phyloP scores from a whole-genome alignment of 805 yeast genomes.

The Pichia paraexigua region DNA sequence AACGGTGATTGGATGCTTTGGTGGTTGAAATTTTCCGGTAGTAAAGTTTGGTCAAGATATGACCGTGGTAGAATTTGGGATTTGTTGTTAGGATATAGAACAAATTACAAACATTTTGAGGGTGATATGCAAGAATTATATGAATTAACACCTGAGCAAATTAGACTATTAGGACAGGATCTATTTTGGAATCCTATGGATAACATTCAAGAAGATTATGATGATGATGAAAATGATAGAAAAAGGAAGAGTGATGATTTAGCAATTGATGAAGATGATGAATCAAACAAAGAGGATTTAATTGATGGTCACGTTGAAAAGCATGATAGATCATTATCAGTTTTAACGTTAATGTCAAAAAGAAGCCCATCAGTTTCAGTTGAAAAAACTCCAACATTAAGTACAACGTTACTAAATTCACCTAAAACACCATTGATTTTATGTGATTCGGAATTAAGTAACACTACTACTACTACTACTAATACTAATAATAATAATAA shows the following conservation, averaged over 20 bases:
- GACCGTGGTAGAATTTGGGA: slow-evolving; percentile 93
- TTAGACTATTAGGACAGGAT: slow-evolving; percentile 44
- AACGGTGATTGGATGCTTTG: slow-evolving; percentile 88
- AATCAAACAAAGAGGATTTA: slow-evolving; percentile 1
- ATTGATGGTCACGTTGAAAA: background rate
- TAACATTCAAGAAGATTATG: background rate
- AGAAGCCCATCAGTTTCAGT: slow-evolving; percentile 16
- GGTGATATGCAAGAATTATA: slow-evolving; percentile 19
- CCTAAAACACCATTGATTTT: slow-evolving; percentile 8
- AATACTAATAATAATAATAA: slow-evolving; percentile 5
- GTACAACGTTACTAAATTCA: slow-evolving; percentile 14
- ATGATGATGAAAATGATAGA: background rate
- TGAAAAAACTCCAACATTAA: slow-evolving; percentile 25
- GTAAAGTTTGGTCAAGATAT: slow-evolving; percentile 70
- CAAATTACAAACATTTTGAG: slow-evolving; percentile 22
- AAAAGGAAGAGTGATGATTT: background rate
- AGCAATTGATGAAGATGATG: slow-evolving; percentile 2
- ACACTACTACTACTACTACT: background rate
- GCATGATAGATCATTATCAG: slow-evolving; percentile 25
- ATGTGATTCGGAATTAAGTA: slow-evolving; percentile 1
- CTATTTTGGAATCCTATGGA: slow-evolving; percentile 48
- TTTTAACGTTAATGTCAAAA: slow-evolving; percentile 22
- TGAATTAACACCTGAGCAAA: slow-evolving; percentile 16
- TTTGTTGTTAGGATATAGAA: slow-evolving; percentile 69
- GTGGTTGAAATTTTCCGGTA: slow-evolving; percentile 92